Conservation (phyloP, 129 eudicot genomes). For the Flaveria sonorensis region DNA sequence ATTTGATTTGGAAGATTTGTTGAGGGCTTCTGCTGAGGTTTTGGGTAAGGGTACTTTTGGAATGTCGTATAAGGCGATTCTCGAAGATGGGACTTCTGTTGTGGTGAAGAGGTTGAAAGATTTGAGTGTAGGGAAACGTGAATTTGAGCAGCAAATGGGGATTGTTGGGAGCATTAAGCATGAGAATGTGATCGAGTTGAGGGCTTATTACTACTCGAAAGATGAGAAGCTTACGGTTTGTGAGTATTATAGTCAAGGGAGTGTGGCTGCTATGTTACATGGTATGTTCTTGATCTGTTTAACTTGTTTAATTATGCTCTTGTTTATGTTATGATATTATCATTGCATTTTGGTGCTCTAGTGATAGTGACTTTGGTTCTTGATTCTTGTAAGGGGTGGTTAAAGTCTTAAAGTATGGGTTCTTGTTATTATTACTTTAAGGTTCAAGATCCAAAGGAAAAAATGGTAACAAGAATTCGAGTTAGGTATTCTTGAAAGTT, state of each 20-base stretch:
- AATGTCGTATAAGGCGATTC: constrained; percentile 85
- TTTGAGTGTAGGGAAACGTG: constrained; percentile 76
- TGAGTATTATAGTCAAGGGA: constrained; percentile 81
- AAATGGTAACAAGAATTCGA: too few relatives aligned
- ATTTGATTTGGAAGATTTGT: constrained; percentile 92
- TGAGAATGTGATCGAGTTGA: constrained; percentile 77
- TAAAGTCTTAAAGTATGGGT: background rate
- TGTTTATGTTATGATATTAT: constrained; percentile 15
- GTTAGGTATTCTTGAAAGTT: background rate
- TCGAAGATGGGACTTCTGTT: constrained; percentile 89
- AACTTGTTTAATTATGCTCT: background rate
- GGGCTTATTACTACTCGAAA: constrained; percentile 93
- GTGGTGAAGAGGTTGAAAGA: constrained; percentile 98
- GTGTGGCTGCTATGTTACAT: constrained; percentile 88
- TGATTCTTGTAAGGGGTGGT: background rate
- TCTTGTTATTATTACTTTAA: background rate
- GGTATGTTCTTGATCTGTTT: constrained; percentile 50
- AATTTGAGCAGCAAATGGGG: constrained; percentile 92
- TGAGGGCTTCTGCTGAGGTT: constrained; percentile 98
- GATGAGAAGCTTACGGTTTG: constrained; percentile 94
- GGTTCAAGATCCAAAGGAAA: too few relatives aligned
- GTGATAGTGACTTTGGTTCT: constrained; percentile 6
- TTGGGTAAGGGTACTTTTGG: constrained; percentile 97
- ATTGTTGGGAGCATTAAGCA: constrained; percentile 84
- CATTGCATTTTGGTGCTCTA: constrained; percentile 2